phyloP scores from a whole-genome alignment of 495 filamentous ascomycete species.

The Sordaria brevicollis region DNA sequence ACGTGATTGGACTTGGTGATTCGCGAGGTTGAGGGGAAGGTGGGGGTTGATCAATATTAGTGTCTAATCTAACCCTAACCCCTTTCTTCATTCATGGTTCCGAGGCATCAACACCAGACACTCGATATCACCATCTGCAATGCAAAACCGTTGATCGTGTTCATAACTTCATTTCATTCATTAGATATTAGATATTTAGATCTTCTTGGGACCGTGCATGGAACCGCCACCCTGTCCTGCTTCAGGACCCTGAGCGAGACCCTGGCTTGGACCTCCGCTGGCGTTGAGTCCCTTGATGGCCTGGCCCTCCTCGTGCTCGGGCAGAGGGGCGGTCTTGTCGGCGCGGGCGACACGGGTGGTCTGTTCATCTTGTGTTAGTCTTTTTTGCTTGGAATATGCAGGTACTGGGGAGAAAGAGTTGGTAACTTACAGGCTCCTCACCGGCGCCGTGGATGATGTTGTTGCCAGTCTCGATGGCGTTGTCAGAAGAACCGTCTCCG shows the following conservation, averaged over 20 bases:
- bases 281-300: conserved; percentile 19
- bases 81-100: neutral
- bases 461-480: conserved; percentile 21
- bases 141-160: neutral
- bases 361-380: conserved; percentile 1
- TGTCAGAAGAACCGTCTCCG: conserved; percentile 27
- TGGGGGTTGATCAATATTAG: neutral
- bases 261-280: conserved; percentile 23
- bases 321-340: conserved; percentile 31
- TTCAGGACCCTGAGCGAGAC: conserved; percentile 15
- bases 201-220: neutral
- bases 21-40: neutral
- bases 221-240: conserved; percentile 14
- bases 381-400: neutral
- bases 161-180: neutral
- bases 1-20: neutral
- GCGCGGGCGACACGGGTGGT: conserved; percentile 19
- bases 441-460: conserved; percentile 33
- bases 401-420: neutral
- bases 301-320: conserved; percentile 23
- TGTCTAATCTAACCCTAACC: neutral
- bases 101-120: neutral
- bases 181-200: neutral
- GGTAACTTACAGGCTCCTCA: conserved; percentile 11
- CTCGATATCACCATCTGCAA: neutral